Conservation (phyloP, 805 yeast genomes). For the Henningerozyma blattae region DNA sequence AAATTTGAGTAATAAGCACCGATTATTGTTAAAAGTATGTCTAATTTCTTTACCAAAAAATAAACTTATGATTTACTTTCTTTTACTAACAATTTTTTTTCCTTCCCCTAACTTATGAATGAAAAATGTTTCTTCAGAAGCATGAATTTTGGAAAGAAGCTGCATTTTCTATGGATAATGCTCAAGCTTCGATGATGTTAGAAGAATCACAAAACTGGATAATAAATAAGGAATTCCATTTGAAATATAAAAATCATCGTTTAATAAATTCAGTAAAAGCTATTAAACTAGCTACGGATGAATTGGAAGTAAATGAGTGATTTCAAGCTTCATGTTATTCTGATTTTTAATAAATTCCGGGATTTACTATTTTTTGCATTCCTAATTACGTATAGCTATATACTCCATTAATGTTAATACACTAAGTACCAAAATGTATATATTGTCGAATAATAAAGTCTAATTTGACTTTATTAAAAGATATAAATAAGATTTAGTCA, state of each 20-base stretch:
- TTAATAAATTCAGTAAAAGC: conserved; percentile 17
- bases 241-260: conserved; percentile 12
- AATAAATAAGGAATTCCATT: conserved; percentile 13
- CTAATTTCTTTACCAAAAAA: not conserved
- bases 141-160: conserved; percentile 25
- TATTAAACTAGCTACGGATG: conserved; percentile 18
- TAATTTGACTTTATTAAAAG: too few relatives aligned
- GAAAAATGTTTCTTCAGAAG: conserved; percentile 5
- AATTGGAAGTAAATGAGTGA: conserved; percentile 2
- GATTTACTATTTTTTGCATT: not conserved
- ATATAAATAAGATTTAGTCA: too few relatives aligned
- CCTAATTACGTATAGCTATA: not conserved
- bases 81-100: not conserved
- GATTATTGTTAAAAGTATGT: conserved; percentile 16
- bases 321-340: not conserved
- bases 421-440: not conserved
- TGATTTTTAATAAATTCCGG: not conserved
- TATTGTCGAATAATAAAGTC: not conserved
- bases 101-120: conserved; percentile 2
- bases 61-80: not conserved
- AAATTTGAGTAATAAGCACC: too few relatives aligned
- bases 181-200: conserved; percentile 17
- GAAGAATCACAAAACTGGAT: conserved; percentile 21
- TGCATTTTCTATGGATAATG: conserved; percentile 22
- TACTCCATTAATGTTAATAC: not conserved